phyloP scores from a whole-genome alignment of 139 green algal genomes.

The Volvox africanus region DNA sequence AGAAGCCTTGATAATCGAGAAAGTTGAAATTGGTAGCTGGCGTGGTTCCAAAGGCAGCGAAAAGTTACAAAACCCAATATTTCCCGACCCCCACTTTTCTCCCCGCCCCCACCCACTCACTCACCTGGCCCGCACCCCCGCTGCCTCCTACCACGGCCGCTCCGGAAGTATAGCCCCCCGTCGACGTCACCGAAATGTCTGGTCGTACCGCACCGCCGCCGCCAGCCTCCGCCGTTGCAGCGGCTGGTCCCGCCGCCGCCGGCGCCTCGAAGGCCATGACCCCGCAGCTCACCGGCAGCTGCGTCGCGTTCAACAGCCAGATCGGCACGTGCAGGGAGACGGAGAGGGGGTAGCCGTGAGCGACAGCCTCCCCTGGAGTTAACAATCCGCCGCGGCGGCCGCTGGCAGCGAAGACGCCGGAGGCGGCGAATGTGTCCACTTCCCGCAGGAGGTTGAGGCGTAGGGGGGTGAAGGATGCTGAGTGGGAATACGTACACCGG shows the following conservation, averaged over 20 bases:
- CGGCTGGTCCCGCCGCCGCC: not conserved
- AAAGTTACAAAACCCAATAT: no score
- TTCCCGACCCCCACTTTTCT: not conserved
- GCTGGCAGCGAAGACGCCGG: slow-evolving; percentile 45
- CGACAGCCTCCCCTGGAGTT: slow-evolving; percentile 55
- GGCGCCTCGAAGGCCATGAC: slow-evolving; percentile 58
- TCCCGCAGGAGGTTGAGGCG: slow-evolving; percentile 71
- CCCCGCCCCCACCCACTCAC: not conserved
- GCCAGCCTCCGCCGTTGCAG: not conserved
- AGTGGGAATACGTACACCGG: slow-evolving; percentile 65
- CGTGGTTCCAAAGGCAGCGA: no score
- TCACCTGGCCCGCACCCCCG: not conserved
- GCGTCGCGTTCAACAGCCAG: slow-evolving; percentile 84
- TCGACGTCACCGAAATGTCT: not conserved
- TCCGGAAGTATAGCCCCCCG: not conserved
- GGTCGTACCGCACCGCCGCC: not conserved
- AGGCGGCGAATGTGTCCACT: slow-evolving; percentile 54
- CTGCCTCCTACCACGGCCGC: not conserved
- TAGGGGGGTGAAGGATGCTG: slow-evolving; percentile 49
- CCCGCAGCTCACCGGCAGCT: slow-evolving; percentile 70
- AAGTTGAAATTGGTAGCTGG: no score
- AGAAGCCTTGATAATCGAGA: no score
- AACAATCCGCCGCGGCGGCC: slow-evolving; percentile 44
- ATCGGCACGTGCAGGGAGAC: slow-evolving; percentile 77
- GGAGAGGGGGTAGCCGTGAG: slow-evolving; percentile 68